A percentile compares a stretch with the other conserved stretches of the same genome.
phyloP scores from a whole-genome alignment of 1,139 yeast species.

The Yamadazyma diddensiae region DNA sequence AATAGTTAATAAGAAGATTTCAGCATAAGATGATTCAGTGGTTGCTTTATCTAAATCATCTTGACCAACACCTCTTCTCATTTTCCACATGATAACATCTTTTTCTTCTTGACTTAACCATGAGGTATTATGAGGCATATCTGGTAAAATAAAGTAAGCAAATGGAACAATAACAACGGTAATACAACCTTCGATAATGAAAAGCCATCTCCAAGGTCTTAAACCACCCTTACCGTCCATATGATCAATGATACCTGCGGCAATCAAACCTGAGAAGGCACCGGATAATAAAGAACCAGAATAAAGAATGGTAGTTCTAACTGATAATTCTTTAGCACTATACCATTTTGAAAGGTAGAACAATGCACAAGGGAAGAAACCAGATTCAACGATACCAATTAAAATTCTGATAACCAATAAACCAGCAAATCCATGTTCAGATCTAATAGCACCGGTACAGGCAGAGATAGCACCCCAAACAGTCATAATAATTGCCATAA shows the following conservation, averaged over 20 bases:
- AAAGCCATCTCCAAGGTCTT: slow-evolving; percentile 70
- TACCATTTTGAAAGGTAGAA: slow-evolving; percentile 50
- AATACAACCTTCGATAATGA: slow-evolving; percentile 69
- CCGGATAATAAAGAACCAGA: slow-evolving; percentile 73
- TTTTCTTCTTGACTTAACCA: slow-evolving; percentile 50
- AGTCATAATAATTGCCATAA: slow-evolving; percentile 49
- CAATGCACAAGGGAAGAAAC: slow-evolving; percentile 54
- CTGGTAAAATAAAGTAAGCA: slow-evolving; percentile 65
- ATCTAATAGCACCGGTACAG: slow-evolving; percentile 23
- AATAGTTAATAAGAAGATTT: slow-evolving; percentile 39
- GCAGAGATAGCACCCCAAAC: slow-evolving; percentile 53
- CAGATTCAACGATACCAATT: slow-evolving; percentile 58
- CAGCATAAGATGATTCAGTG: slow-evolving; percentile 30
- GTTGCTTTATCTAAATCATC: slow-evolving; percentile 37
- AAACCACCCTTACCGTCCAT: slow-evolving; percentile 39
- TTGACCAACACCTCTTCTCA: slow-evolving; percentile 38
- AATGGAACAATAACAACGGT: slow-evolving; percentile 58
- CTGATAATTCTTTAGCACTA: slow-evolving; percentile 43
- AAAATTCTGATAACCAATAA: slow-evolving; percentile 47
- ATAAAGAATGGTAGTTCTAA: slow-evolving; percentile 57
- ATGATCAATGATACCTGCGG: slow-evolving; percentile 40
- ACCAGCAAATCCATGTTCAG: slow-evolving; percentile 33
- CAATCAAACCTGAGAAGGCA: slow-evolving; percentile 77
- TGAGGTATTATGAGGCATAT: slow-evolving; percentile 58
- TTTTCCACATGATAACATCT: slow-evolving; percentile 45